Evolutionary conservation across 225 moss, liverwort and hornwort species (phyloP).

Genomic region (Takakia lepidozioides): DNA sequence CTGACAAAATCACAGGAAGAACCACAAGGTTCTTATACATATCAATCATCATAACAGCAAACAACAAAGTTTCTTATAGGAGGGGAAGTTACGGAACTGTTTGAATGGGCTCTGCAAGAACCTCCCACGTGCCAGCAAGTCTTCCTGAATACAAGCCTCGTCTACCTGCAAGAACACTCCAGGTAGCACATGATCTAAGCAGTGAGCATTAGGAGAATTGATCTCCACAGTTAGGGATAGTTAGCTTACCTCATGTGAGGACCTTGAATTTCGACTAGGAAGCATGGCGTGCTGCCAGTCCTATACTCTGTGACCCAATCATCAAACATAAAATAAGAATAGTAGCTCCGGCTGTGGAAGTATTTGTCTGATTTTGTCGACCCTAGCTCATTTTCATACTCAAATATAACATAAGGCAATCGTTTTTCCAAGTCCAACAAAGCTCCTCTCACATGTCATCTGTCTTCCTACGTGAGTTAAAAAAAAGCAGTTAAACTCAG

Average conservation of each 20-base stretch:
- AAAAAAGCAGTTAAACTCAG: not conserved
- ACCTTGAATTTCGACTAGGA: not conserved
- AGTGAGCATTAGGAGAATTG: too few relatives aligned
- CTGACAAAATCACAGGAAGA: too few relatives aligned
- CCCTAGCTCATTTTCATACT: not conserved
- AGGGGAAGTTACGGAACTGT: too few relatives aligned
- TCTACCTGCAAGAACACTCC: constrained; percentile 52
- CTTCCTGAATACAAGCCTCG: constrained; percentile 51
- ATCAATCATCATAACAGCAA: too few relatives aligned
- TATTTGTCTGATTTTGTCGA: not conserved
- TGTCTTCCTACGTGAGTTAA: not conserved
- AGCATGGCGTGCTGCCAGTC: not conserved
- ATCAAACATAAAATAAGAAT: not conserved
- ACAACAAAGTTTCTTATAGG: too few relatives aligned
- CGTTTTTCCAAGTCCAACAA: not conserved
- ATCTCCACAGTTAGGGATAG: too few relatives aligned
- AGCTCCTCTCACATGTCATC: not conserved
- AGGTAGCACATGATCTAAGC: too few relatives aligned
- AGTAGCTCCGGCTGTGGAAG: not conserved
- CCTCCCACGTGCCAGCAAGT: constrained; percentile 74
- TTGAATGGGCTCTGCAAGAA: constrained; percentile 88
- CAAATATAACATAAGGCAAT: not conserved
- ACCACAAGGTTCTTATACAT: too few relatives aligned
- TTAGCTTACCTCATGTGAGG: not conserved
- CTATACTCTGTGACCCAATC: not conserved